A percentile compares a stretch with the other conserved stretches of the same genome.
phyloP scores from a whole-genome alignment of 2,329 filamentous ascomycete species.

The Fusarium incarnatum region DNA sequence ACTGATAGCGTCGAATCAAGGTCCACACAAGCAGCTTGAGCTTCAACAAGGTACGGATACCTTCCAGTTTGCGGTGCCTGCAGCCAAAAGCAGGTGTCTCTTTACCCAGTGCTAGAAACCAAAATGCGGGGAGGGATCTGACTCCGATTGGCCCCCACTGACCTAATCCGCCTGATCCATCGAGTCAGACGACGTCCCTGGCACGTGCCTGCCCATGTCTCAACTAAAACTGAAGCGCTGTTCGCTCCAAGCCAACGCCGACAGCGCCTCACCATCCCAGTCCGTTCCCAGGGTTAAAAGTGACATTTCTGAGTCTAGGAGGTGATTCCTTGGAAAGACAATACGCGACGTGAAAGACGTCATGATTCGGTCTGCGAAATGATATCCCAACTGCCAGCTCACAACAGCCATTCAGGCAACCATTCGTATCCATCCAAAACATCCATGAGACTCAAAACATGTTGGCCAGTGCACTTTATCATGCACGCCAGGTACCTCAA shows the following conservation, averaged over 20 bases:
- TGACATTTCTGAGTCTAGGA: constrained; percentile 19
- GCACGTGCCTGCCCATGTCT: constrained; percentile 46
- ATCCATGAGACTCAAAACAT: neutral
- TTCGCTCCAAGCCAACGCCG: constrained; percentile 29
- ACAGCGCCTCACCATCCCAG: constrained; percentile 37
- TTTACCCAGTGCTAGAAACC: constrained; percentile 34
- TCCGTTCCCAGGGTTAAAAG: constrained; percentile 31
- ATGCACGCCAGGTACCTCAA: constrained; percentile 20
- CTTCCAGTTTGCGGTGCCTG: constrained; percentile 31
- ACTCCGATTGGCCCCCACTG: constrained; percentile 46
- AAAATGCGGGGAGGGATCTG: constrained; percentile 46
- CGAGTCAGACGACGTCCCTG: constrained; percentile 49
- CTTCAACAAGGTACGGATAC: constrained; percentile 40
- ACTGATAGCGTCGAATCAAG: constrained; percentile 20
- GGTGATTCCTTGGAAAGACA: constrained; percentile 35
- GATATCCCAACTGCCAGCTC: constrained; percentile 16
- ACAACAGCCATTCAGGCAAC: neutral
- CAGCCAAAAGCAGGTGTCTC: constrained; percentile 32
- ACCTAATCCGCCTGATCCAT: constrained; percentile 47
- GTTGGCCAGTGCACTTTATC: constrained; percentile 22
- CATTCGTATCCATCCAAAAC: constrained; percentile 7
- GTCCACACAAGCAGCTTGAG: constrained; percentile 30
- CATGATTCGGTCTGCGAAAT: constrained; percentile 32
- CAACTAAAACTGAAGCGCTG: constrained; percentile 30
- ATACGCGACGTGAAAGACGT: constrained; percentile 24